Base-by-base conservation (phyloP, 179 eudicot genomes). In the Carnegiea gigantea region DNA sequence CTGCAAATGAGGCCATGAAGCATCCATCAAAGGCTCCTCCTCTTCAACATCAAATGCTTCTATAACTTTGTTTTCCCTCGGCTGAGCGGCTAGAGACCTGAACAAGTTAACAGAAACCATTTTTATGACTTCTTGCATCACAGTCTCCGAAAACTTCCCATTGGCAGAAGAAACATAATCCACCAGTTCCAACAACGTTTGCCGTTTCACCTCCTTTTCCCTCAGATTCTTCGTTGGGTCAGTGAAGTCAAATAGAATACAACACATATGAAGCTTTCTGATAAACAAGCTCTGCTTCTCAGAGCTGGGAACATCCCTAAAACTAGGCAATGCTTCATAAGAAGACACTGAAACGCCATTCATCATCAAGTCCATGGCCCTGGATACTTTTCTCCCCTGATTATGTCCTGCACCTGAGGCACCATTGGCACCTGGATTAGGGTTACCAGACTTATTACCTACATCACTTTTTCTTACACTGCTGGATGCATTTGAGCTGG, bases 1-100 rank as follows among this genome's bases (percentile, higher is more conserved):
- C 86, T 91, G 93, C 89, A 91, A 85, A 75, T 91, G 93, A 73
- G 93, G 90, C 93, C 93, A 91, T 7, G 93, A 88, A 51, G 90
- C 91, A 74, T 91, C 93, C 93, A 91, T 91, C 67, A 86, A 78
- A 79, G 92, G 92, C 53, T 91, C 93, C 81, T 91, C 93, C 48
- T 91, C 93, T 51, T 90, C 92, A 84, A 91, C 65, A 81, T 91
- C 93, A 81, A 85, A 83, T 23, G 87, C 81, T 26, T 88, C 91
- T 81, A 87, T 57, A 33, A 79, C 79, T 83, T 91, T 91, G 81
- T 82, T 86, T 75, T 89, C 92, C 73, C 88, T 83, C 40, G 91
- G 89, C 77, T 89, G 93, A 77, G 89, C 85, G 38, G 81, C 85
- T 62, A 86, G 87, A 1, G 85, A 81, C 77, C 93, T 84, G 62